Evolutionary conservation across 2,329 filamentous ascomycete species (phyloP).

Genomic region (Cryphonectria parasitica): DNA sequence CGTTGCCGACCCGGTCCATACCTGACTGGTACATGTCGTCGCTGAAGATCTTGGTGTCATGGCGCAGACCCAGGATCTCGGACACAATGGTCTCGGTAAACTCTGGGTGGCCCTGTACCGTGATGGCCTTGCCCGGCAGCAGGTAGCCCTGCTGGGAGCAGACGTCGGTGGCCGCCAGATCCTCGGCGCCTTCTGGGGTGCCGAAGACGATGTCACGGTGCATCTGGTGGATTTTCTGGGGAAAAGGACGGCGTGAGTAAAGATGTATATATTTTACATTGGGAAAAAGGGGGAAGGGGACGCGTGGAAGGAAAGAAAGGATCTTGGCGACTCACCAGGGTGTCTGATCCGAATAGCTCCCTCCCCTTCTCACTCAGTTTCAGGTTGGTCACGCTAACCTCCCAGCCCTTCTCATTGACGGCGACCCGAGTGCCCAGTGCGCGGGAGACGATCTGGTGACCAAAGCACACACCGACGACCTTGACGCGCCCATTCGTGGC

Average conservation of each 20-base stretch:
- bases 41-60: conserved; percentile 68
- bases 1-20: conserved; percentile 64
- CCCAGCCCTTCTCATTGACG: conserved; percentile 74
- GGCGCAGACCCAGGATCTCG: conserved; percentile 68
- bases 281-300: too few species aligned
- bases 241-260: not conserved
- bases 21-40: conserved; percentile 72
- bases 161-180: conserved; percentile 65
- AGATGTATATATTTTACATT: not conserved
- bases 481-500: conserved; percentile 67
- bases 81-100: conserved; percentile 73
- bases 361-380: conserved; percentile 71
- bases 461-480: conserved; percentile 83
- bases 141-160: conserved; percentile 86
- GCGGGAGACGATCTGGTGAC: conserved; percentile 81
- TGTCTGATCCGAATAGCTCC: conserved; percentile 70
- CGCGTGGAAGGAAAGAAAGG: too few species aligned
- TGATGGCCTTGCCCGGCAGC: conserved; percentile 65
- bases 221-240: conserved; percentile 72
- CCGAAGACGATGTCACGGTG: conserved; percentile 76
- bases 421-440: conserved; percentile 71
- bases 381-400: conserved; percentile 74
- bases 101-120: conserved; percentile 87
- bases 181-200: conserved; percentile 64
- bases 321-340: conserved; percentile 47